A percentile compares a stretch with the other conserved stretches of the same genome.
Evolutionary conservation across 108 stramenopile species (phyloP).

Genomic region (Fragilaria crotonensis): DNA sequence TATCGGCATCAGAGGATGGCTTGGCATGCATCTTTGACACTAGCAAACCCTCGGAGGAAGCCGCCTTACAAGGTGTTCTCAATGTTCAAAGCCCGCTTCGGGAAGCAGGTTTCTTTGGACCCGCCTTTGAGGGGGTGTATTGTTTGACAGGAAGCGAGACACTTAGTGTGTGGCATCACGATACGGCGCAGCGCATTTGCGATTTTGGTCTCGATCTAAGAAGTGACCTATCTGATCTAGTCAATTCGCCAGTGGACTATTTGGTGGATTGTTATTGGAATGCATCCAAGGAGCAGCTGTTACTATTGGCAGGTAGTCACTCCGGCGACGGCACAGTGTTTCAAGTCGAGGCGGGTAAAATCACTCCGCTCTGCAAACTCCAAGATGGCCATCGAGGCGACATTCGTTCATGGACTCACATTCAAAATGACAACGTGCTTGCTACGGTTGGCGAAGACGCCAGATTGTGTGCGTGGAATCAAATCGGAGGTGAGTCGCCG

Average conservation of each 20-base stretch:
- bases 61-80: constrained; percentile 54
- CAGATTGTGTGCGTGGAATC: constrained; percentile 75
- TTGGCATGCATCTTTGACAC: constrained; percentile 72
- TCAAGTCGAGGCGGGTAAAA: constrained; percentile 46
- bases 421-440: constrained; percentile 26
- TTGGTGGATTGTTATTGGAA: constrained; percentile 69
- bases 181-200: constrained; percentile 23
- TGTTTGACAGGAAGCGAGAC: constrained; percentile 80
- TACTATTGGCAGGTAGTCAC: constrained; percentile 55
- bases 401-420: constrained; percentile 57
- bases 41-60: constrained; percentile 67
- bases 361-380: constrained; percentile 23
- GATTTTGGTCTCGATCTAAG: constrained; percentile 35
- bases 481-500: constrained; percentile 2
- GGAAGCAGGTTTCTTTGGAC: constrained; percentile 72
- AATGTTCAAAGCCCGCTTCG: constrained; percentile 63
- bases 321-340: constrained; percentile 64
- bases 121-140: constrained; percentile 50
- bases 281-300: constrained; percentile 41
- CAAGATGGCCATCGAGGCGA: constrained; percentile 69
- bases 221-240: constrained; percentile 5
- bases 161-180: constrained; percentile 47
- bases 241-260: constrained; percentile 31
- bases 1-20: constrained; percentile 76
- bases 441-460: constrained; percentile 84